phyloP scores from a whole-genome alignment of 768 basidiomycete genomes.

The Suillus placidus region DNA sequence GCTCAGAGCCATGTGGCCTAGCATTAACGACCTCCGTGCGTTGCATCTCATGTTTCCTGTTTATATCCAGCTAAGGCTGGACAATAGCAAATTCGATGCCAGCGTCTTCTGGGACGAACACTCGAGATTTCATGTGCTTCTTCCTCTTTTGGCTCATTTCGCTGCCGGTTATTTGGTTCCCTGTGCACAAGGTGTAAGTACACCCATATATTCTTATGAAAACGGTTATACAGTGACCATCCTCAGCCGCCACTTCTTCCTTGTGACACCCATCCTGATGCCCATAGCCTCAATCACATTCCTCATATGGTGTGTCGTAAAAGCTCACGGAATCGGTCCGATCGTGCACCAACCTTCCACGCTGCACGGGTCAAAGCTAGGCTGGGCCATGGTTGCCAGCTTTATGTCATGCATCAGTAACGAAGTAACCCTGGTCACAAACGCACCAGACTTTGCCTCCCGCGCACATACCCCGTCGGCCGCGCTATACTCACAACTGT shows the following conservation, averaged over 20 bases:
- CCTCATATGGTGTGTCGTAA: slow-evolving; percentile 78
- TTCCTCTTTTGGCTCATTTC: slow-evolving; percentile 86
- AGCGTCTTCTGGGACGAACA: slow-evolving; percentile 71
- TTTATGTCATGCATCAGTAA: slow-evolving; percentile 82
- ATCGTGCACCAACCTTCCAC: slow-evolving; percentile 67
- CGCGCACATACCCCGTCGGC: slow-evolving; percentile 58
- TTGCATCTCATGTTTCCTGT: slow-evolving; percentile 16
- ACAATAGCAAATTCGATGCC: slow-evolving; percentile 67
- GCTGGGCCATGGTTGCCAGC: slow-evolving; percentile 75
- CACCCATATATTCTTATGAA: slow-evolving; percentile 14
- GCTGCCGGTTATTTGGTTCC: slow-evolving; percentile 81
- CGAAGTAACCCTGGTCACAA: slow-evolving; percentile 76
- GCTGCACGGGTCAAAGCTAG: slow-evolving; percentile 66
- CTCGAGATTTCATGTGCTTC: slow-evolving; percentile 79
- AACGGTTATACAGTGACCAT: slow-evolving; percentile 14
- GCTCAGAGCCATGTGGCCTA: slow-evolving; percentile 77
- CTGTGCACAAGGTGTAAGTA: slow-evolving; percentile 76
- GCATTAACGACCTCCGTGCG: slow-evolving; percentile 65
- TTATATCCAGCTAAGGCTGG: neutral
- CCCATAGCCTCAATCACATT: slow-evolving; percentile 72
- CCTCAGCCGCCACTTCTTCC: slow-evolving; percentile 74
- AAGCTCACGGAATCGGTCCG: slow-evolving; percentile 77
- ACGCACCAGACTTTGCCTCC: slow-evolving; percentile 78
- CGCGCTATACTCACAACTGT: slow-evolving; percentile 65
- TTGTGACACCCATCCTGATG: slow-evolving; percentile 72